Evolutionary conservation across 2,329 filamentous ascomycete genomes (phyloP).

Genomic region (Penicillium carneum): DNA sequence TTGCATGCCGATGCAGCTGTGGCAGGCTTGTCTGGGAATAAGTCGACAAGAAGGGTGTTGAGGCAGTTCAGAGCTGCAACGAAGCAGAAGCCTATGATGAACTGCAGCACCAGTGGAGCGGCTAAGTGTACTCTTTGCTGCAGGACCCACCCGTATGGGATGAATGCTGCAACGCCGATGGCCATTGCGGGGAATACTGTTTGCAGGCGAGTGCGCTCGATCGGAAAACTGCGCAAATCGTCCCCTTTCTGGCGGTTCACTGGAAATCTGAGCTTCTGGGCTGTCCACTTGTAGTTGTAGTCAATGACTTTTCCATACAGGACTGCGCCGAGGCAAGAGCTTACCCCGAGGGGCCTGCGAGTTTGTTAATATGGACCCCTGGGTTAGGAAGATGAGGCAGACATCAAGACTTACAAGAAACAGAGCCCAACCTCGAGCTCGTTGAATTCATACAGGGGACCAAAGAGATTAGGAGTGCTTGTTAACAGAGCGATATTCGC

Average conservation of each 20-base stretch:
- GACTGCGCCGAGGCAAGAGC: slow-evolving; percentile 31
- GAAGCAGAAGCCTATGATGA: slow-evolving; percentile 41
- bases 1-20: slow-evolving; percentile 43
- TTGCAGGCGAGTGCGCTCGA: slow-evolving; percentile 42
- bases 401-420: slow-evolving; percentile 31
- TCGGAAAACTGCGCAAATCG: slow-evolving; percentile 56
- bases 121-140: slow-evolving; percentile 31
- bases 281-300: slow-evolving; percentile 34
- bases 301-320: slow-evolving; percentile 36
- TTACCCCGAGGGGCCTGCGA: slow-evolving; percentile 32
- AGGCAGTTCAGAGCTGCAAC: slow-evolving; percentile 34
- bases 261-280: slow-evolving; percentile 22
- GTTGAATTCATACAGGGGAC: slow-evolving; percentile 46
- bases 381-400: too few relatives aligned
- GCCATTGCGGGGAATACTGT: slow-evolving; percentile 37
- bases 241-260: slow-evolving; percentile 46
- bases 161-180: slow-evolving; percentile 35
- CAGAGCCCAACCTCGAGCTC: slow-evolving; percentile 38
- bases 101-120: slow-evolving; percentile 42
- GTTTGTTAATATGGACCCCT: neutral
- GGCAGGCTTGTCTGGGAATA: slow-evolving; percentile 35
- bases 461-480: slow-evolving; percentile 50
- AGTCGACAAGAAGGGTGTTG: slow-evolving; percentile 44
- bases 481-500: slow-evolving; percentile 52
- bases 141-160: slow-evolving; percentile 46